Percentiles rank a stretch among this genome's conserved stretches.
These are phyloP conservation scores for Serendipita sp. DNA, from an alignment of 768 basidiomycete species.

Conservation along the genomic window DNA sequence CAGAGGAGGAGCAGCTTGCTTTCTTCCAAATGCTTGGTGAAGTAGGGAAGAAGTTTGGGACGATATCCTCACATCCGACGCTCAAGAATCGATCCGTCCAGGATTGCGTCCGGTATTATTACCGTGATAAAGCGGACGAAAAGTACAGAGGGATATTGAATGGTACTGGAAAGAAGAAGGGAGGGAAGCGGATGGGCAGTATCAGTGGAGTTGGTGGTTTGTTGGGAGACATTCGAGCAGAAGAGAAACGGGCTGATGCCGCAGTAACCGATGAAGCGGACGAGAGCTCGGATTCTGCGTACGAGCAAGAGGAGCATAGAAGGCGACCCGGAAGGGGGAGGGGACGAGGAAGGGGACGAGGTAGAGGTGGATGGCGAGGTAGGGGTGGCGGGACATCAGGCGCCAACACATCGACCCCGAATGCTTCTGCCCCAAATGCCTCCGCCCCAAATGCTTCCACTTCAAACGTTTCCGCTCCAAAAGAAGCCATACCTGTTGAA, in stretches of 20 bases:
- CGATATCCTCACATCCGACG: not conserved
- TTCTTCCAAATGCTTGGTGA: not conserved
- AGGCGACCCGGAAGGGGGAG: not conserved
- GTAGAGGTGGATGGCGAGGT: not conserved
- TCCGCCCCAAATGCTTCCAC: not conserved
- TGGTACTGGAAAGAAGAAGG: not conserved
- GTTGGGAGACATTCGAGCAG: slow-evolving; percentile 2
- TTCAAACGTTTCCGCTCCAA: not conserved
- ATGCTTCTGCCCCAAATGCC: not conserved
- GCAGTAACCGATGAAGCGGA: not conserved
- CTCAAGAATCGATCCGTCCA: not conserved
- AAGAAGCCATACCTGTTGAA: not conserved
- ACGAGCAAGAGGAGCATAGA: slow-evolving; percentile 2
- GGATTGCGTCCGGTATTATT: slow-evolving; percentile 2
- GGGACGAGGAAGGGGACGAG: slow-evolving; percentile 1
- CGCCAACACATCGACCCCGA: not conserved
- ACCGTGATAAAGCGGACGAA: slow-evolving; percentile 2
- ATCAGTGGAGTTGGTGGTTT: not conserved
- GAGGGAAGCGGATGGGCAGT: not conserved
- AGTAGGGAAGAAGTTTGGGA: slow-evolving; percentile 4
- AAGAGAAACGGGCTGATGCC: not conserved
- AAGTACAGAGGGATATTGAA: not conserved
- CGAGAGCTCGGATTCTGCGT: slow-evolving; percentile 1
- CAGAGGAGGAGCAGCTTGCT: not conserved
- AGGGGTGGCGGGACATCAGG: not conserved